Base-by-base conservation (phyloP, 2,329 filamentous ascomycete species). In the Sporothrix globosa region DNA sequence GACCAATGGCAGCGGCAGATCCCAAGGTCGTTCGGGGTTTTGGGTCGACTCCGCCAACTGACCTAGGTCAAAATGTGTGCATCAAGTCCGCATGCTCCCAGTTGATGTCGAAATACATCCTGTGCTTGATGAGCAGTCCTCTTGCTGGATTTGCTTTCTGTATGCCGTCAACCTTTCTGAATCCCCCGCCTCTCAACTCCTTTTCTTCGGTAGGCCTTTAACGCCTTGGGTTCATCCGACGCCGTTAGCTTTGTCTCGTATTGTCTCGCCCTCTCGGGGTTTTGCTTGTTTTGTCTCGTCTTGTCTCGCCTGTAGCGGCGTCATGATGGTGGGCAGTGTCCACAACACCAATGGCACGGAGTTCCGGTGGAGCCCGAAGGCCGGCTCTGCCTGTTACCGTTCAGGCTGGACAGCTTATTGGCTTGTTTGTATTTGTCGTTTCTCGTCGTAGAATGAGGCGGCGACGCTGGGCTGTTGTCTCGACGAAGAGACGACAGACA, bases 201-300 rank as follows among this genome's bases (percentile, higher is more conserved):
- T 17, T 24, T 21, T 19, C 21, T 34, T 30, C 50, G 50, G 14
- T 30, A 4, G 24, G 17, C 19, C 14, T 30, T 5, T 30, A 24
- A 27, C 34, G 17, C 53, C 34, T 17, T 56, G 13, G 27, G 34
- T 34, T 56, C 27, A 14, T 61, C 34, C n/a, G 19, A 61, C 7
- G 34, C 4, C 19, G 17, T 41, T 41, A 60, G 56, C 56, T 10
- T 61, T 61, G 56, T 61, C 34, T 61, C 56, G 34, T 6, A 44
- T 44, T 24, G 56, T 61, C 56, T 61, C n/a, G 56, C 56, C 56
- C 56, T 61, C 27, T 9, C 19, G 27, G 34, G 6, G 34, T 34
- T 39, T 10, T 19, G 34, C 39, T 34, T 65, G 41, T 41, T 54
- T 67, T 54, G 65, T 67, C 50, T 67, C 50, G 65, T 67, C 50